A percentile compares a stretch with the other conserved stretches of the same genome.
These are phyloP conservation scores for Polychaeton citri DNA, from an alignment of 2,329 filamentous ascomycete species.

Conservation along the genomic window DNA sequence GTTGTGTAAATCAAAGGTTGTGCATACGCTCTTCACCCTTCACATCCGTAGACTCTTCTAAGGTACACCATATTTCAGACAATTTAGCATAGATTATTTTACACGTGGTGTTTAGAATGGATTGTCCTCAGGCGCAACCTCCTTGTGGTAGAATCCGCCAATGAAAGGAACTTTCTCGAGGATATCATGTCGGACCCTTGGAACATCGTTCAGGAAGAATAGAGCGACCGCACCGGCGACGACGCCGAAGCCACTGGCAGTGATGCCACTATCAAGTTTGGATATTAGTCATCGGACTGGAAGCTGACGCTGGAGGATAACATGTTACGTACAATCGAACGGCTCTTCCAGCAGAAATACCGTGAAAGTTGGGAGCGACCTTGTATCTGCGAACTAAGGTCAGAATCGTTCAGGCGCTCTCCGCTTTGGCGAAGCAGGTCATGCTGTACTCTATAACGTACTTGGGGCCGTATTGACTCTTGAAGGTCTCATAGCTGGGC, in stretches of 20 bases:
- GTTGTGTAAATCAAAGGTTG: no score
- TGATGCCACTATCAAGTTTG: constrained; percentile 21
- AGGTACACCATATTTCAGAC: background rate
- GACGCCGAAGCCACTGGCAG: constrained; percentile 43
- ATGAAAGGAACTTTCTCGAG: constrained; percentile 47
- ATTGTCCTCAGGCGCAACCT: constrained; percentile 52
- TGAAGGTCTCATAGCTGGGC: constrained; percentile 35
- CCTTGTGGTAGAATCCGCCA: constrained; percentile 41
- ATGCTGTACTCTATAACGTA: no score
- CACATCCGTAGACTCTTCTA: background rate
- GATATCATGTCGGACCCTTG: constrained; percentile 48
- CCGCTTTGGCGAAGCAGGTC: no score
- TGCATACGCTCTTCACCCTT: background rate
- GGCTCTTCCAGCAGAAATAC: constrained; percentile 30
- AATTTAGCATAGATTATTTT: no score
- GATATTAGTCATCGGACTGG: no score
- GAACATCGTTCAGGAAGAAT: constrained; percentile 53
- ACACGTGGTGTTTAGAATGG: constrained; percentile 31
- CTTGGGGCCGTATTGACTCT: constrained; percentile 46
- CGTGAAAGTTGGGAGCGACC: constrained; percentile 34
- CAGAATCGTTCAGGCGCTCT: no score
- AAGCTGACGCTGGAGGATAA: no score
- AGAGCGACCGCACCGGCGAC: constrained; percentile 45
- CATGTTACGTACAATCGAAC: constrained; percentile 32
- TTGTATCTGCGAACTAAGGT: constrained; percentile 32